phyloP scores from a whole-genome alignment of 2,329 filamentous ascomycete species.

The Fusarium fracticaudum region DNA sequence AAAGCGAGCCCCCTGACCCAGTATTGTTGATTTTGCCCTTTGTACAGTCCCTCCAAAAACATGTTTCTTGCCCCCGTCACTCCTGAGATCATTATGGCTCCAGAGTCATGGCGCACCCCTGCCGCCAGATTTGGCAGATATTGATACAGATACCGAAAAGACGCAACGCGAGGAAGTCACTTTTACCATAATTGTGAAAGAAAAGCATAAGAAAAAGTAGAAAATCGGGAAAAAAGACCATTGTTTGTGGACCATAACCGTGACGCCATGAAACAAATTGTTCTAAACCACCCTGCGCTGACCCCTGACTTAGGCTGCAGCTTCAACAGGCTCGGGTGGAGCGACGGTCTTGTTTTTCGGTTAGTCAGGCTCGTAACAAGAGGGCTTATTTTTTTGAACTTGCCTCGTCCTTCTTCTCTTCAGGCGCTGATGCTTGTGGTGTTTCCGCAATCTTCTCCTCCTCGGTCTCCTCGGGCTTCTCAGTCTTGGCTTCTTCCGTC shows the following conservation, averaged over 20 bases:
- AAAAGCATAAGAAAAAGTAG: constrained; percentile 26
- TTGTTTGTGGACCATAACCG: constrained; percentile 40
- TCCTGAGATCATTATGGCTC: constrained; percentile 21
- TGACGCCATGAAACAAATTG: constrained; percentile 41
- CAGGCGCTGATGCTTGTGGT: constrained; percentile 26
- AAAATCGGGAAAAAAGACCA: constrained; percentile 36
- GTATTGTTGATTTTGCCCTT: constrained; percentile 29
- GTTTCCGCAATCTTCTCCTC: constrained; percentile 28
- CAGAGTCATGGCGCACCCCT: constrained; percentile 23
- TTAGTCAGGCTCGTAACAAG: constrained; percentile 13
- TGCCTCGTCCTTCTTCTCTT: constrained; percentile 50
- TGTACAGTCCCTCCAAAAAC: constrained; percentile 36
- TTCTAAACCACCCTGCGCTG: constrained; percentile 37
- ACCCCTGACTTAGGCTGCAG: constrained; percentile 46
- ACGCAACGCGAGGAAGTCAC: constrained; percentile 35
- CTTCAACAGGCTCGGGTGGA: constrained; percentile 49
- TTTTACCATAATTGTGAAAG: constrained; percentile 36
- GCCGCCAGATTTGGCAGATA: constrained; percentile 37
- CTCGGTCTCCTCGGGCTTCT: constrained; percentile 38
- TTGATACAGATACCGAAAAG: constrained; percentile 42
- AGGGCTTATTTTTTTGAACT: constrained; percentile 1
- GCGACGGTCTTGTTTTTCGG: constrained; percentile 36
- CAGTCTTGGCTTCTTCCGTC: constrained; percentile 41
- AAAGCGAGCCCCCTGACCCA: constrained; percentile 14
- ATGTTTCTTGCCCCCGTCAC: constrained; percentile 20